Conservation (phyloP, 2,329 filamentous ascomycete species). For the Fonsecaea multimorphosa region DNA sequence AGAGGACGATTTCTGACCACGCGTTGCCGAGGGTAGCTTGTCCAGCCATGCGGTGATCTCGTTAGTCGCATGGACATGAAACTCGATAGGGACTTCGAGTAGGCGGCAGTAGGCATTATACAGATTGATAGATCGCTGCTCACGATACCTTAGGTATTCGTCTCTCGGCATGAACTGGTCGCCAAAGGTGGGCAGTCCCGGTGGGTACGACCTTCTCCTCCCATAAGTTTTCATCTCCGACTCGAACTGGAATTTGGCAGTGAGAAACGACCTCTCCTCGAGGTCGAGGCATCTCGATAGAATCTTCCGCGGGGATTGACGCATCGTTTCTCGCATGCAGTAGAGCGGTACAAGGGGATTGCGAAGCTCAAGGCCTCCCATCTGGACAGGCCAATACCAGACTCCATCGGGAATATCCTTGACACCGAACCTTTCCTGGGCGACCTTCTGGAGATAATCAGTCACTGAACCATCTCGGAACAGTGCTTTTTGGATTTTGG, state of each 20-base stretch:
- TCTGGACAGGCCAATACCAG: slow-evolving; percentile 59
- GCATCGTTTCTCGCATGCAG: slow-evolving; percentile 53
- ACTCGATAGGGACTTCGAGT: slow-evolving; percentile 44
- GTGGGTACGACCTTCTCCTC: not conserved
- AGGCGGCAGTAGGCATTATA: slow-evolving; percentile 44
- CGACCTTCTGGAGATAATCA: slow-evolving; percentile 61
- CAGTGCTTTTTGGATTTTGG: slow-evolving; percentile 58
- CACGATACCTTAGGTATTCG: slow-evolving; percentile 48
- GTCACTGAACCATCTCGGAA: slow-evolving; percentile 59
- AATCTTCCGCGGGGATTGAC: slow-evolving; percentile 44
- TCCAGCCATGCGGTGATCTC: slow-evolving; percentile 38
- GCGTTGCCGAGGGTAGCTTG: slow-evolving; percentile 18
- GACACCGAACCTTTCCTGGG: slow-evolving; percentile 60
- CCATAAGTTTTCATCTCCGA: not conserved
- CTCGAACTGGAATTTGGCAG: slow-evolving; percentile 14
- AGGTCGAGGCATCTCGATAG: slow-evolving; percentile 46
- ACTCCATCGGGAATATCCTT: slow-evolving; percentile 57
- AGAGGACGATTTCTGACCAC: slow-evolving; percentile 19
- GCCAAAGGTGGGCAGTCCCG: slow-evolving; percentile 17
- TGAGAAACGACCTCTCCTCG: slow-evolving; percentile 50
- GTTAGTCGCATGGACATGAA: slow-evolving; percentile 41
- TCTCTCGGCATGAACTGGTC: slow-evolving; percentile 48
- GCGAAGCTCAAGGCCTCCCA: slow-evolving; percentile 58
- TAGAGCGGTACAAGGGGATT: slow-evolving; percentile 59
- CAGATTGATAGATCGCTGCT: slow-evolving; percentile 44